Conservation (phyloP, 768 basidiomycete genomes). For the Fistulinella prunicolor region DNA sequence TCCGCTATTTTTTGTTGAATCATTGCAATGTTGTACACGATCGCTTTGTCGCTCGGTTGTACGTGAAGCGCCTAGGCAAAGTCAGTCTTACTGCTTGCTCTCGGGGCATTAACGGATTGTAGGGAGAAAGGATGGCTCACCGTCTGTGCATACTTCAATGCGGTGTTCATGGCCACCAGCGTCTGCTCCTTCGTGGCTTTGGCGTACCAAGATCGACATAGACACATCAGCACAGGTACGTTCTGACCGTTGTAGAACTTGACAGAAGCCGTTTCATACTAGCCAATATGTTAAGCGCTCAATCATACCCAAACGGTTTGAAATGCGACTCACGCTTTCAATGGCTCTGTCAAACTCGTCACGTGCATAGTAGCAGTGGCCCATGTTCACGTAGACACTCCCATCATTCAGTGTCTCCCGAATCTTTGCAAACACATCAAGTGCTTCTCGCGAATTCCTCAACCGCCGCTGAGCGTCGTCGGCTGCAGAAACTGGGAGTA, state of each 20-base stretch:
- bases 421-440: slow-evolving; percentile 88
- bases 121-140: slow-evolving; percentile 37
- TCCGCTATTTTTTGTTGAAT: slow-evolving; percentile 96
- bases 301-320: neutral
- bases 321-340: slow-evolving; percentile 68
- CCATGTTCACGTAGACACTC: slow-evolving; percentile 93
- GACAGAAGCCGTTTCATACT: slow-evolving; percentile 92
- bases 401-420: slow-evolving; percentile 81
- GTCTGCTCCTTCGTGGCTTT: slow-evolving; percentile 91
- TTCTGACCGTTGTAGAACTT: slow-evolving; percentile 75
- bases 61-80: slow-evolving; percentile 70
- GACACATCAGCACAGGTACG: slow-evolving; percentile 72
- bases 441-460: slow-evolving; percentile 79
- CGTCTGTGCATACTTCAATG: slow-evolving; percentile 77
- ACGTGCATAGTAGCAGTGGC: slow-evolving; percentile 88
- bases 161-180: slow-evolving; percentile 77
- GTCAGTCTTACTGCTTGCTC: too few relatives aligned
- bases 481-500: slow-evolving; percentile 41
- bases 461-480: slow-evolving; percentile 68
- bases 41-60: slow-evolving; percentile 85
- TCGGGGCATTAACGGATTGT: too few relatives aligned
- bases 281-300: neutral
- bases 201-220: slow-evolving; percentile 92
- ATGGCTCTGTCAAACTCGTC: slow-evolving; percentile 97
- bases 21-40: slow-evolving; percentile 95